Conservation (phyloP, 495 filamentous ascomycete species). For the Penicillium diatomitis region DNA sequence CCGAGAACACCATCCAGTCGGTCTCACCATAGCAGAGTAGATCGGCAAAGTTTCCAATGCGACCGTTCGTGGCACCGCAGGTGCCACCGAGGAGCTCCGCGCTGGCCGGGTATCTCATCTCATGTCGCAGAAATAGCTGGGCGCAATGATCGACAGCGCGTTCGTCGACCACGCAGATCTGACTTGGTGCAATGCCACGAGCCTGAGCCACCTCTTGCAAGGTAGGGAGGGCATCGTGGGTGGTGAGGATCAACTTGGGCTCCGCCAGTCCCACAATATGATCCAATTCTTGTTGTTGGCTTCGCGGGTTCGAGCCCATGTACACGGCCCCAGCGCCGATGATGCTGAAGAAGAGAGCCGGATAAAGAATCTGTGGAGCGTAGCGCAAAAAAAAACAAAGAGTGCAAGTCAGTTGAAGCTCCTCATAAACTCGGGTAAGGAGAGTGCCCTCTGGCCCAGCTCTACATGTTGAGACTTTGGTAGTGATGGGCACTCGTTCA, state of each 20-base stretch:
- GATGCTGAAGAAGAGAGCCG: slow-evolving; percentile 37
- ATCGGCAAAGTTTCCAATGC: slow-evolving; percentile 26
- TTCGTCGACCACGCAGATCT: slow-evolving; percentile 44
- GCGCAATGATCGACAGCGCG: slow-evolving; percentile 26
- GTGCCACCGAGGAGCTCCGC: slow-evolving; percentile 10
- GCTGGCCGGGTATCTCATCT: slow-evolving; percentile 15
- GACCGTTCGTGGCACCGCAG: slow-evolving; percentile 8
- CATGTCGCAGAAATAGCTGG: slow-evolving; percentile 23
- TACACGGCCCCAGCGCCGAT: slow-evolving; percentile 38
- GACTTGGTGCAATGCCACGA: slow-evolving; percentile 35
- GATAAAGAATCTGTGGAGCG: slow-evolving; percentile 34
- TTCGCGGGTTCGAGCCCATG: slow-evolving; percentile 30
- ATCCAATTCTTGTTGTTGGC: slow-evolving; percentile 23
- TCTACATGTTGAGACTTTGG: no score
- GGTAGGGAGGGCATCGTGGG: slow-evolving; percentile 13
- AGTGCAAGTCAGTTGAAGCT: no score
- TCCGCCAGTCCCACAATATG: slow-evolving; percentile 20
- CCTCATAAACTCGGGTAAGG: no score
- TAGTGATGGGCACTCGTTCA: no score
- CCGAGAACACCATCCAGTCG: slow-evolving; percentile 45
- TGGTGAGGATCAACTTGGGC: slow-evolving; percentile 27
- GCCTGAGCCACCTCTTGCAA: slow-evolving; percentile 15
- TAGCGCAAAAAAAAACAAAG: no score
- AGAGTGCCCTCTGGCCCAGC: no score
- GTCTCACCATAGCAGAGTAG: slow-evolving; percentile 42